phyloP scores from a whole-genome alignment of 495 filamentous ascomycete species.

The Penicillium maclennaniae region DNA sequence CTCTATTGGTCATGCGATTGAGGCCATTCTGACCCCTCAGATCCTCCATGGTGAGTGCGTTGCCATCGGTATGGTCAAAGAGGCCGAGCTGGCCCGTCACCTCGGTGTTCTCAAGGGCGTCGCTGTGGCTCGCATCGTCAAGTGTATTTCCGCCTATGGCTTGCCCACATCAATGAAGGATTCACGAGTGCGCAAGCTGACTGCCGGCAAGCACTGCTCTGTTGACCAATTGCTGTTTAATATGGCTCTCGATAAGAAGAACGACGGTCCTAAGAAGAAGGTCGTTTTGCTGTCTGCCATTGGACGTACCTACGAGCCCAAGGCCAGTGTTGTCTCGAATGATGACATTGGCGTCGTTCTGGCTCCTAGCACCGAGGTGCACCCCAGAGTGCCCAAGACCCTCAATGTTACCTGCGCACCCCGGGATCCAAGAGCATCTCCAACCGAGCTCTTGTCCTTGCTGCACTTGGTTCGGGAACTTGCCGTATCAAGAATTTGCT shows the following conservation, averaged over 20 bases:
- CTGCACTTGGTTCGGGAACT: constrained; percentile 81
- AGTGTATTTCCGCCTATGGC: constrained; percentile 90
- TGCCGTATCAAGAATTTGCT: constrained; percentile 88
- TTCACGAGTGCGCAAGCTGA: constrained; percentile 76
- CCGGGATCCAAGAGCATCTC: constrained; percentile 98
- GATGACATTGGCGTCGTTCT: constrained; percentile 79
- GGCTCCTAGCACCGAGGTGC: constrained; percentile 71
- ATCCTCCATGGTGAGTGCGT: constrained; percentile 94
- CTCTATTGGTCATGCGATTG: constrained; percentile 95
- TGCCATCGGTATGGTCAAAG: constrained; percentile 96
- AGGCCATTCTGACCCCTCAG: constrained; percentile 92
- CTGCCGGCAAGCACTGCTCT: constrained; percentile 85
- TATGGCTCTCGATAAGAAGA: constrained; percentile 99
- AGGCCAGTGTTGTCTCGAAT: constrained; percentile 85
- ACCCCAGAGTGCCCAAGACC: constrained; percentile 59
- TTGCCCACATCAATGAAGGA: constrained; percentile 84
- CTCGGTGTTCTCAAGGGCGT: constrained; percentile 82
- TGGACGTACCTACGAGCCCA: constrained; percentile 78
- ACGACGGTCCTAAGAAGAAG: constrained; percentile 92
- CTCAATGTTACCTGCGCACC: constrained; percentile 74
- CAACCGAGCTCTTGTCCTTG: constrained; percentile 88
- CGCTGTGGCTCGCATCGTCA: constrained; percentile 83
- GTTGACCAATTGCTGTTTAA: constrained; percentile 82
- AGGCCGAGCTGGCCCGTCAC: constrained; percentile 88
- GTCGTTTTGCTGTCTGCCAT: constrained; percentile 93